These are phyloP conservation scores for Lagenidium giganteum DNA, from an alignment of 352 stramenopile genomes.

Conservation along the genomic window DNA sequence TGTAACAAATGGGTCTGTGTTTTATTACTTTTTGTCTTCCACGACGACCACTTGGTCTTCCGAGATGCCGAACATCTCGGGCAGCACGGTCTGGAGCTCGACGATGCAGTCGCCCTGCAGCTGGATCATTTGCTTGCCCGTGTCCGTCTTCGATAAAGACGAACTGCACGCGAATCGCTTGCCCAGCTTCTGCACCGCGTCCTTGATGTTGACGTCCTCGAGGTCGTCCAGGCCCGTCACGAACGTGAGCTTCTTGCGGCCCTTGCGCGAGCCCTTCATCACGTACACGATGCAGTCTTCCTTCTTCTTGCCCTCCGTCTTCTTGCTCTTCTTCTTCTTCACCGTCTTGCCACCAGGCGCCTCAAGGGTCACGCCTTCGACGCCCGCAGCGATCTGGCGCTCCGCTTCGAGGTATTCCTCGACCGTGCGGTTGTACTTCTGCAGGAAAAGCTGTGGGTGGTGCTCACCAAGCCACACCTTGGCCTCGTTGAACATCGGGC, in stretches of 20 bases:
- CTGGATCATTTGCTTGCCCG: slow-evolving; percentile 77
- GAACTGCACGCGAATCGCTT: slow-evolving; percentile 82
- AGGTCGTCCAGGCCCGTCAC: slow-evolving; percentile 81
- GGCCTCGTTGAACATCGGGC: slow-evolving; percentile 79
- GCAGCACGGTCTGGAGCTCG: slow-evolving; percentile 69
- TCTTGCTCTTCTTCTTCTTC: slow-evolving; percentile 82
- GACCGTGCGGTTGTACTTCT: slow-evolving; percentile 85
- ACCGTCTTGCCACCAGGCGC: slow-evolving; percentile 71
- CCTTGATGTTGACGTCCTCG: slow-evolving; percentile 79
- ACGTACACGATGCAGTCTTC: slow-evolving; percentile 65
- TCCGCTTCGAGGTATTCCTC: slow-evolving; percentile 69
- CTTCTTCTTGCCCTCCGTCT: slow-evolving; percentile 65
- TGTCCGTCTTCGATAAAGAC: slow-evolving; percentile 71
- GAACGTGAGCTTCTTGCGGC: slow-evolving; percentile 76
- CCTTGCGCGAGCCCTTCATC: slow-evolving; percentile 72
- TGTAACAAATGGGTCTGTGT: too few species aligned
- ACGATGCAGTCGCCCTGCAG: slow-evolving; percentile 74
- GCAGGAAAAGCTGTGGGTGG: slow-evolving; percentile 61
- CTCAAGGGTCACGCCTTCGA: slow-evolving; percentile 72
- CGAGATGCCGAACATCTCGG: slow-evolving; percentile 70
- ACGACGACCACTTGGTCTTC: slow-evolving; percentile 70
- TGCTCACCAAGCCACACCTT: slow-evolving; percentile 78
- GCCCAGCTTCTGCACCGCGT: slow-evolving; percentile 70
- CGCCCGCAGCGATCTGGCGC: slow-evolving; percentile 70
- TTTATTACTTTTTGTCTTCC: slow-evolving; percentile 58